Evolutionary conservation across 306 rosid genomes (phyloP), one percentile per base, ranked within the genome.

Genomic region (Pyrus pyrifolia): DNA sequence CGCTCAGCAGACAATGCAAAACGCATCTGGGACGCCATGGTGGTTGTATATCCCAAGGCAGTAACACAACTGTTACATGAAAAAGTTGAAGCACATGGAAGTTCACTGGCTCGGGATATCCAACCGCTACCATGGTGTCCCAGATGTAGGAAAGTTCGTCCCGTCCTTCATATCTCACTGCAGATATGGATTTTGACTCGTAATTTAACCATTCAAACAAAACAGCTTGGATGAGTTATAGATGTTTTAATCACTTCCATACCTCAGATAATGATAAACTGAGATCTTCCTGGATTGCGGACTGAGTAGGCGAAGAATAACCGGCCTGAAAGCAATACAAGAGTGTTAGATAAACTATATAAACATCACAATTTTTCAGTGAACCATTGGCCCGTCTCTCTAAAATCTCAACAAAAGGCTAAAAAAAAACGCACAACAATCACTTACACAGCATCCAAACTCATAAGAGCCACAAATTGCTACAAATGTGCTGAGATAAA

Each of bases 381-480:
- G 21, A 51, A 51, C 21, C 8, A 7, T 15, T 17, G 18, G 55
- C 18, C 21, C 8, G 8, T 51, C 55, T 17, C 55, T 51, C 21
- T 51, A 51, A 51, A 49, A 49, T 15, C 8, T 49, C 5, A 49
- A 49, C 3, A 49, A 49, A 49, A 51, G 5, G 55, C 8, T 17
- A 1, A 62, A 63, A 44, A 44, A 4, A 19, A 11, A 74, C 8
- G n/a, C 44, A 25, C 3, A 65, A 33, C 2, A 45, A 60, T 44
- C 63, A 79, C 91, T 85, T 85, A 95, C 97, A 78, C 99, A 92
- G 70, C 86, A 68, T 74, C 99, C 99, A 68, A 95, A 92, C 80
- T 76, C 96, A 78, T 85, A 95, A 70, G 99, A 89, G 38, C 99
- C 97, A 66, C 92, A 95, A 12, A 92, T 96, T 38, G 97, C 96